Evolutionary conservation across 2,329 filamentous ascomycete species (phyloP).

Genomic region (Exserohilum rostratum): DNA sequence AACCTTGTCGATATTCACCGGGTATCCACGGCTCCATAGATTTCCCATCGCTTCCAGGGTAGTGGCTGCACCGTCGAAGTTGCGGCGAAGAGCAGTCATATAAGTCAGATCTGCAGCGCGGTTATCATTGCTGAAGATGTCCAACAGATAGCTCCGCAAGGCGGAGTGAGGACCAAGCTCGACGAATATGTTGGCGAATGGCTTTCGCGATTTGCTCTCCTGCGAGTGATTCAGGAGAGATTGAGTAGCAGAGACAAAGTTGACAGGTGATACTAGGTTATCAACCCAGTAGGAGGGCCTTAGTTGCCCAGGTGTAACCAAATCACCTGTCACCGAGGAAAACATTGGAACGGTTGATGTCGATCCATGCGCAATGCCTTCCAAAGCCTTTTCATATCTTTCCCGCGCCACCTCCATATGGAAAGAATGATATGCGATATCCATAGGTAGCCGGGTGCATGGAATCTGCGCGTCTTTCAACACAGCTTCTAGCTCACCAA

Average conservation of each 20-base stretch:
- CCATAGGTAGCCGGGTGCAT: conserved; percentile 7
- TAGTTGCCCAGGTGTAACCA: conserved; percentile 1
- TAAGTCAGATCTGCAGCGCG: neutral
- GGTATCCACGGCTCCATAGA: conserved; percentile 10
- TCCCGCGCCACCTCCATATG: conserved; percentile 43
- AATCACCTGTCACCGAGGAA: conserved; percentile 11
- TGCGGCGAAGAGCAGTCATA: conserved; percentile 1
- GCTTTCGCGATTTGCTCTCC: conserved; percentile 8
- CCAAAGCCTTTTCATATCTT: conserved; percentile 3
- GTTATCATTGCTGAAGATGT: conserved; percentile 5
- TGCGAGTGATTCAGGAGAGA: conserved; percentile 1
- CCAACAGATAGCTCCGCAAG: conserved; percentile 4
- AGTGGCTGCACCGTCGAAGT: conserved; percentile 4
- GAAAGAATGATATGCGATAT: conserved; percentile 50
- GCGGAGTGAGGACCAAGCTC: conserved; percentile 16
- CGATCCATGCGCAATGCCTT: neutral
- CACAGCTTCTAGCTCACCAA: conserved; percentile 36
- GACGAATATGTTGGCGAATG: conserved; percentile 7
- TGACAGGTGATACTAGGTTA: conserved; percentile 18
- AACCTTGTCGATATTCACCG: conserved; percentile 1
- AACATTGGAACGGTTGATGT: conserved; percentile 9
- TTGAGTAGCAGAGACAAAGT: conserved; percentile 10
- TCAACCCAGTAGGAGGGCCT: conserved; percentile 17
- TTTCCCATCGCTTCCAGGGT: conserved; percentile 6
- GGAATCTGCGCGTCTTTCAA: conserved; percentile 6